Base-by-base conservation (phyloP, 1,284 basidiomycete genomes). In the Ustilago xerochloae region DNA sequence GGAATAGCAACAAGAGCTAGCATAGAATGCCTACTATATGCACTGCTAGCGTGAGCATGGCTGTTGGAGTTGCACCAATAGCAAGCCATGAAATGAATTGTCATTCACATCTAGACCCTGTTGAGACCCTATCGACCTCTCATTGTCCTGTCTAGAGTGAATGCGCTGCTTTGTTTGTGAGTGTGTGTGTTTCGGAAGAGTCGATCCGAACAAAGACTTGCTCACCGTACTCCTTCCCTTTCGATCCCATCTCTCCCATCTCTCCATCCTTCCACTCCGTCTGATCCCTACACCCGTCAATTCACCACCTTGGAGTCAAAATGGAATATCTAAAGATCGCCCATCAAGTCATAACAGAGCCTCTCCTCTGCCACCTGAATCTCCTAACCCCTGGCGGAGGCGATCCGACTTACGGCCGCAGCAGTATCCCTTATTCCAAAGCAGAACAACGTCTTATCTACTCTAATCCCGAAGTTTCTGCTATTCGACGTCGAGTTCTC, bases 381-480 rank as follows among this genome's bases (percentile, higher is more conserved):
- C 47, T 80, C 10, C 56, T 63, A 29, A 65, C 68, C 5, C 69
- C 75, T 1, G 80, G 80, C 26, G 53, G 62, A 10, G 79, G 76
- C 18, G 82, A 84, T 53, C 75, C 81, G 0, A 81, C 82, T 16
- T 84, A 76, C 43, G 82, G 82, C 13, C 71, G 82, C 5, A 58
- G 64, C 30, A 28, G 57, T 6, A 48, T 84, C 22, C 75, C 80
- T 15, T 78, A 77, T 47, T 74, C 78, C 0, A 41, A 43, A 18
- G 30, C 55, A 12, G 82, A 84, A 57, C 63, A 70, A 16, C 63
- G 61, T 1, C 49, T 64, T n/a, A 82, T 84, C 59, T 80, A 81
- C 68, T 76, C 81, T 13, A 82, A 83, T 32, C 77, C 79, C 2
- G 64, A 69, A 24, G 81, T 84, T 3, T 58, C 62, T 7, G 70